Percentiles rank a stretch among this genome's conserved stretches.
Evolutionary conservation across 108 stramenopile genomes (phyloP).

Genomic region (Phaeodactylum tricornutum): DNA sequence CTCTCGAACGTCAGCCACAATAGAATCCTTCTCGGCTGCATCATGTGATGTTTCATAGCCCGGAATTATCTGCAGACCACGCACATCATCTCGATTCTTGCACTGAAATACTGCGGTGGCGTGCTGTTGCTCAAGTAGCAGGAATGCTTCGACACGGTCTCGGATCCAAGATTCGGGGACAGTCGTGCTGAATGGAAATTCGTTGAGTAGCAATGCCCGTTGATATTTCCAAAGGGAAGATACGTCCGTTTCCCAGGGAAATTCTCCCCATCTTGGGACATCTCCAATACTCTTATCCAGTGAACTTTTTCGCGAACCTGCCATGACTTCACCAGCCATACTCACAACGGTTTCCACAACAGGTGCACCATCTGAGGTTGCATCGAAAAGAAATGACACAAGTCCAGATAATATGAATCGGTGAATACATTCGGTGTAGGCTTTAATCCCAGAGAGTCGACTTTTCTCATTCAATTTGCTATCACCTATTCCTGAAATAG

Average conservation of each 20-base stretch:
- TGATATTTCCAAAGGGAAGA: constrained; percentile 44
- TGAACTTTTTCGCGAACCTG: background rate
- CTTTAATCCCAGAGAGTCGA: constrained; percentile 46
- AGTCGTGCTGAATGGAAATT: constrained; percentile 30
- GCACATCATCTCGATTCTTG: constrained; percentile 68
- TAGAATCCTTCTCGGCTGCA: no score
- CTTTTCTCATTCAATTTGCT: constrained; percentile 48
- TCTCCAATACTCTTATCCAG: background rate
- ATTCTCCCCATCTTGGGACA: constrained; percentile 31
- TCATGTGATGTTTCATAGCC: no score
- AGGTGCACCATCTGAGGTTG: background rate
- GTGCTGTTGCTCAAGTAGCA: constrained; percentile 53
- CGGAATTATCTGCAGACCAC: constrained; percentile 71
- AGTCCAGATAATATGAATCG: constrained; percentile 67
- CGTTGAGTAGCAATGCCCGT: constrained; percentile 31
- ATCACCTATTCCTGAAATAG: constrained; percentile 48
- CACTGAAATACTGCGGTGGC: constrained; percentile 44
- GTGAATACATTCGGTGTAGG: constrained; percentile 65
- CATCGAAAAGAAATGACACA: constrained; percentile 21
- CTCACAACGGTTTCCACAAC: constrained; percentile 2
- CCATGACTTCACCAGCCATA: background rate
- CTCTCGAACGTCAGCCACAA: no score
- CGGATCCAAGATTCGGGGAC: constrained; percentile 11
- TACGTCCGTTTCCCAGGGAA: constrained; percentile 60
- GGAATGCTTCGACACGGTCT: background rate